These are phyloP conservation scores for Amaranthus cruentus DNA, from an alignment of 148 eudicot genomes.

Conservation along the genomic window DNA sequence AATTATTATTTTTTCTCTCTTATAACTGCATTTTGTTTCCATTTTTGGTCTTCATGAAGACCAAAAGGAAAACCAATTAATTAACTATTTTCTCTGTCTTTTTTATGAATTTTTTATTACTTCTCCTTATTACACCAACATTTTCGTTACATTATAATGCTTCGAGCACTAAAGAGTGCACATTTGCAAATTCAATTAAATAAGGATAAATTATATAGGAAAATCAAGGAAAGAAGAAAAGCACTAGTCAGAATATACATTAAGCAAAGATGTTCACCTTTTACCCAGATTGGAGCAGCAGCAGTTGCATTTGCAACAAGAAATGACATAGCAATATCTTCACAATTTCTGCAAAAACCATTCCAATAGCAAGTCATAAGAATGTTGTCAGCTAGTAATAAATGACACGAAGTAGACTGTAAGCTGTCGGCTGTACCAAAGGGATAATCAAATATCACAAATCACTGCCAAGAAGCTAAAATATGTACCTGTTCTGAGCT, in stretches of 20 bases:
- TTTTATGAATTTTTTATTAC: too few relatives aligned
- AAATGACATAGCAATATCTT: constrained; percentile 96
- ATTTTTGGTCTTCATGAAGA: too few relatives aligned
- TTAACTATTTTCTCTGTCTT: too few relatives aligned
- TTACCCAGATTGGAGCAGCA: constrained; percentile 90
- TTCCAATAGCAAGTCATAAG: constrained; percentile 10
- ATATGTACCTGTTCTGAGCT: constrained; percentile 58
- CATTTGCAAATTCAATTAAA: background rate
- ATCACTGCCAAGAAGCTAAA: constrained; percentile 2
- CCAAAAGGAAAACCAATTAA: too few relatives aligned
- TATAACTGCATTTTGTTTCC: too few relatives aligned
- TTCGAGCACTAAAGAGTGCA: background rate
- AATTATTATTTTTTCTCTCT: too few relatives aligned
- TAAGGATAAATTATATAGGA: background rate
- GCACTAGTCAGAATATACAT: background rate
- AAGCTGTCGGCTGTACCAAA: constrained; percentile 14
- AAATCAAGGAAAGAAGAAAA: constrained; percentile 4
- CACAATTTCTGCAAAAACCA: constrained; percentile 72
- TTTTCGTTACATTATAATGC: too few relatives aligned
- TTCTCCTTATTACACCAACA: too few relatives aligned
- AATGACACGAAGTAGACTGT: background rate
- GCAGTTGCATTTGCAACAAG: constrained; percentile 84
- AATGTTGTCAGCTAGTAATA: constrained; percentile 6
- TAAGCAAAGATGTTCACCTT: constrained; percentile 45
- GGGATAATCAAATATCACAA: background rate